phyloP scores from a whole-genome alignment of 768 basidiomycete species.

The Mycena haematopus region DNA sequence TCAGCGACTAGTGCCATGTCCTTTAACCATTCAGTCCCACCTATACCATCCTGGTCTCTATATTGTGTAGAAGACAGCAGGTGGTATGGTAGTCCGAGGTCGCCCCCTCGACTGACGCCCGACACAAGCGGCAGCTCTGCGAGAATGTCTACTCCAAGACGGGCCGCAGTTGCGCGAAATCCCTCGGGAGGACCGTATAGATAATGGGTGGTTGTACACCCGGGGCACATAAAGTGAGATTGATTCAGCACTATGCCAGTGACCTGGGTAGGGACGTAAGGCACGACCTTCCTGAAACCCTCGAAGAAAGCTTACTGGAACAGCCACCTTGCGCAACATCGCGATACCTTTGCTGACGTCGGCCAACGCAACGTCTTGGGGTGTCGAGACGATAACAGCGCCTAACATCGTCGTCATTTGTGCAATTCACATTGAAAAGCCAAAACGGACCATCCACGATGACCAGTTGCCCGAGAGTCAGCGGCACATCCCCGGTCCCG shows the following conservation, averaged over 20 bases:
- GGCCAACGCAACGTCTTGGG: constrained; percentile 90
- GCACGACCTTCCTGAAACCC: background rate
- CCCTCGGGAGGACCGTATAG: constrained; percentile 75
- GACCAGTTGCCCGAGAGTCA: constrained; percentile 90
- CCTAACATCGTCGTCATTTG: constrained; percentile 51
- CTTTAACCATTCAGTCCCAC: constrained; percentile 35
- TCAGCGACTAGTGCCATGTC: constrained; percentile 34
- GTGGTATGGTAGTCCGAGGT: constrained; percentile 66
- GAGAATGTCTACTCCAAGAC: constrained; percentile 67
- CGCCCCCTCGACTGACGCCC: constrained; percentile 74
- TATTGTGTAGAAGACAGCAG: constrained; percentile 26
- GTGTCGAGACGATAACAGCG: constrained; percentile 92
- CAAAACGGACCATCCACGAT: constrained; percentile 73
- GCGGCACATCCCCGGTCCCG: constrained; percentile 94
- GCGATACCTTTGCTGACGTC: constrained; percentile 93
- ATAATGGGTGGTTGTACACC: constrained; percentile 67
- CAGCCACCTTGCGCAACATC: constrained; percentile 88
- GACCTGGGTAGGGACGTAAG: constrained; percentile 56
- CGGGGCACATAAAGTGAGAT: constrained; percentile 80
- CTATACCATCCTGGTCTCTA: constrained; percentile 30
- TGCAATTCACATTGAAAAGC: constrained; percentile 14
- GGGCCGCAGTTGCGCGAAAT: constrained; percentile 64
- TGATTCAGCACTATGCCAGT: constrained; percentile 89
- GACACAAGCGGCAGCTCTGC: constrained; percentile 84
- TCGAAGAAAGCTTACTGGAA: constrained; percentile 67